Conservation (phyloP, 305 asterid species). For the Vinca major region DNA sequence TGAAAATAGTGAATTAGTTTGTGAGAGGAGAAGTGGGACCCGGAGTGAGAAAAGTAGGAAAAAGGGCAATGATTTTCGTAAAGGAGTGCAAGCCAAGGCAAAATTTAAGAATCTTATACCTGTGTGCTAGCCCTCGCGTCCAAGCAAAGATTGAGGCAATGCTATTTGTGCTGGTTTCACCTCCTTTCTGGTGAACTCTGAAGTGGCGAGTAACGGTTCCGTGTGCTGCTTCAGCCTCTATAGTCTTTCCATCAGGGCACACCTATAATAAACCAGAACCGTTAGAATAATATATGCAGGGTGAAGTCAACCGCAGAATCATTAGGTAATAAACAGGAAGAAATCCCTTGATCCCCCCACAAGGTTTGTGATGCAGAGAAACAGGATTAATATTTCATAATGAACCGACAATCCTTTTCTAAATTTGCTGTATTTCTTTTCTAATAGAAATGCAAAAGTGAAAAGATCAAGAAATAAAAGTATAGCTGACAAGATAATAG, state of each 20-base stretch:
- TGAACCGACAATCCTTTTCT: neutral
- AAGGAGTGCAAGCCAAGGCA: neutral
- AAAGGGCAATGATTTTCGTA: too few relatives aligned
- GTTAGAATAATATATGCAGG: neutral
- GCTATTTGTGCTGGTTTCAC: constrained; percentile 98
- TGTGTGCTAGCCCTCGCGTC: constrained; percentile 97
- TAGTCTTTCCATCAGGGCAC: constrained; percentile 99
- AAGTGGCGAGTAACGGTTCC: constrained; percentile 97
- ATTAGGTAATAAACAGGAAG: neutral
- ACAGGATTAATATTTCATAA: neutral
- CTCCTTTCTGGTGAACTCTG: constrained; percentile 95
- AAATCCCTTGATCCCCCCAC: neutral
- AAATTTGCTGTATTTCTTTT: neutral
- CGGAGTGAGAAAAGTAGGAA: too few relatives aligned
- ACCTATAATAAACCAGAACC: constrained; percentile 38
- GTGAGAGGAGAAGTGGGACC: too few relatives aligned
- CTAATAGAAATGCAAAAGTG: neutral
- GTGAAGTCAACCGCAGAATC: too few relatives aligned
- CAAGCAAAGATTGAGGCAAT: constrained; percentile 98
- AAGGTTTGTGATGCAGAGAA: neutral
- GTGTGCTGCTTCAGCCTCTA: constrained; percentile 97
- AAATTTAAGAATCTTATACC: constrained; percentile 29
- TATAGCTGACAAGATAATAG: neutral
- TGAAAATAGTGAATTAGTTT: too few relatives aligned
- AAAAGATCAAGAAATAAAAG: constrained; percentile 7